A percentile compares a stretch with the other conserved stretches of the same genome.
Evolutionary conservation across 352 stramenopile species (phyloP).

Genomic region (Phytophthora lateralis): DNA sequence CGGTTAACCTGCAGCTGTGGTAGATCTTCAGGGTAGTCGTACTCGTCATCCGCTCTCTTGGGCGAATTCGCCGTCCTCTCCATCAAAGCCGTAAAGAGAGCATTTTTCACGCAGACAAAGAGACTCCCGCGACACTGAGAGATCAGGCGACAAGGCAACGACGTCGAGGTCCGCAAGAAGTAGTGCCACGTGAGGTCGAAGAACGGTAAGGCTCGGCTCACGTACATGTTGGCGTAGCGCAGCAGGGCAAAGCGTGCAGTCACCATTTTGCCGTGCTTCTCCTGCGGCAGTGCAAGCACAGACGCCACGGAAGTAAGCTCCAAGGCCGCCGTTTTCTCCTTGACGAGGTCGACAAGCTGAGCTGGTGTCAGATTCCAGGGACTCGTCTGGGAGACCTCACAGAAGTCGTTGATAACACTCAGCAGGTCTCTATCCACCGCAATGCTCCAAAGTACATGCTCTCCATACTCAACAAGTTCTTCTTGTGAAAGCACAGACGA

Average conservation of each 20-base stretch:
- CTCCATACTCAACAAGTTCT: slow-evolving; percentile 32
- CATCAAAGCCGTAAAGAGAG: slow-evolving; percentile 73
- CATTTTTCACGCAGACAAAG: slow-evolving; percentile 84
- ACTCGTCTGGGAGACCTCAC: slow-evolving; percentile 53
- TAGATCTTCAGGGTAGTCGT: slow-evolving; percentile 92
- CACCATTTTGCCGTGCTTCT: slow-evolving; percentile 33
- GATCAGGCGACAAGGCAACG: slow-evolving; percentile 51
- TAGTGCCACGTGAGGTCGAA: slow-evolving; percentile 86
- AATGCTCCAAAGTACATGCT: slow-evolving; percentile 50
- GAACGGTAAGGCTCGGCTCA: slow-evolving; percentile 68
- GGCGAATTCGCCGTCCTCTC: slow-evolving; percentile 76
- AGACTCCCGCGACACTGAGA: slow-evolving; percentile 68
- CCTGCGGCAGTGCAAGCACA: slow-evolving; percentile 14
- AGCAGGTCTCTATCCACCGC: slow-evolving; percentile 50
- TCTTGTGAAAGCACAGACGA: slow-evolving; percentile 18
- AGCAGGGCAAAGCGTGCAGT: slow-evolving; percentile 68
- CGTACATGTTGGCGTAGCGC: slow-evolving; percentile 77
- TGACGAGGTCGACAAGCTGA: slow-evolving; percentile 44
- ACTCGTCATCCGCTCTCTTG: slow-evolving; percentile 89
- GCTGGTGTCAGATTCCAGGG: slow-evolving; percentile 65
- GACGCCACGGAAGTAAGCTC: slow-evolving; percentile 19
- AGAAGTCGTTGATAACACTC: slow-evolving; percentile 53
- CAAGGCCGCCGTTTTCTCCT: slow-evolving; percentile 19
- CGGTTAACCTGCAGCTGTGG: slow-evolving; percentile 86
- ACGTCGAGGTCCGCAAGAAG: slow-evolving; percentile 40